Conservation (phyloP, 345 rosid species). For the Ailanthus altissimus region DNA sequence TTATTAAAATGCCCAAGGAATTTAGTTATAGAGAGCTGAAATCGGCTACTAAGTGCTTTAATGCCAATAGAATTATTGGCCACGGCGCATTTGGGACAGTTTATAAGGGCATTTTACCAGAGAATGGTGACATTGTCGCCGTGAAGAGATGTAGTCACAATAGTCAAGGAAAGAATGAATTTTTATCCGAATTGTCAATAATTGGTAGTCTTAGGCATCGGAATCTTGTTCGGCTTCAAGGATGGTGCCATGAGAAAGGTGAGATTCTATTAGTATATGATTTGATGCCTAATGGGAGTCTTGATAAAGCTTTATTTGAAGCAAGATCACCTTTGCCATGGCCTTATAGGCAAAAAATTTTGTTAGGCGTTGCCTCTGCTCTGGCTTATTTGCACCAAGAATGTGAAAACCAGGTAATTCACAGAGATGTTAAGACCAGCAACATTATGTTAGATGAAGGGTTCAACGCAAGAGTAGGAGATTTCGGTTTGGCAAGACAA, state of each 20-base stretch:
- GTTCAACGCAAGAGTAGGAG: constrained; percentile 86
- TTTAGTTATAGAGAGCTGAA: constrained; percentile 86
- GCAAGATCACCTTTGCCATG: constrained; percentile 71
- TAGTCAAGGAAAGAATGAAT: constrained; percentile 85
- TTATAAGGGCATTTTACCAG: constrained; percentile 72
- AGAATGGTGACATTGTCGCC: constrained; percentile 76
- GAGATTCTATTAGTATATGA: constrained; percentile 88
- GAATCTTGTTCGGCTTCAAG: constrained; percentile 87
- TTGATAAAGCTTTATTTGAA: constrained; percentile 90
- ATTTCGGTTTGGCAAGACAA: constrained; percentile 90
- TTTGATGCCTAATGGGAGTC: constrained; percentile 92
- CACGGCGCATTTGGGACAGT: constrained; percentile 95
- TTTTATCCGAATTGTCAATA: constrained; percentile 76
- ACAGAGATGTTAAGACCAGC: constrained; percentile 87
- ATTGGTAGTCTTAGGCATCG: constrained; percentile 91
- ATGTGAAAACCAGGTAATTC: constrained; percentile 95
- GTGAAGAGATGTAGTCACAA: constrained; percentile 89
- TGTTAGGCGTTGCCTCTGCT: constrained; percentile 90
- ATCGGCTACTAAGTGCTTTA: constrained; percentile 78
- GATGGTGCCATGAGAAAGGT: constrained; percentile 93
- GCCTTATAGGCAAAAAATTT: constrained; percentile 67
- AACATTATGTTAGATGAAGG: constrained; percentile 90
- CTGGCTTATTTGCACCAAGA: constrained; percentile 94
- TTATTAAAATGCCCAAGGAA: constrained; percentile 87
- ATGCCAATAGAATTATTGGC: constrained; percentile 69